Evolutionary conservation across 1,284 basidiomycete genomes (phyloP).

Genomic region (Cryptococcus sp.): DNA sequence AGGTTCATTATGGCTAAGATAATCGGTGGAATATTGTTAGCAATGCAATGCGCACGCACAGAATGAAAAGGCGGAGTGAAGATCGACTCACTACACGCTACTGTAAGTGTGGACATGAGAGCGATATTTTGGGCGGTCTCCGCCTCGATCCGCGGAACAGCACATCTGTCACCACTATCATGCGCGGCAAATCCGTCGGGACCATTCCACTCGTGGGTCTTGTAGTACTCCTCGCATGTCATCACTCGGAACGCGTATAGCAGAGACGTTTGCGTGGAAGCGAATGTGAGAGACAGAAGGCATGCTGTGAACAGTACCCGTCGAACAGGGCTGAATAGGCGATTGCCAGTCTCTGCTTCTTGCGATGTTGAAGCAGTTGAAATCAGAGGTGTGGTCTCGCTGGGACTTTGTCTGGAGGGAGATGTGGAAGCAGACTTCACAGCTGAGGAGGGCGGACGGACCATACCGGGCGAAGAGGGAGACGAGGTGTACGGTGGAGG

Average conservation of each 20-base stretch:
- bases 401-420: not conserved
- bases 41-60: no score
- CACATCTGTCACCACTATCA: constrained; percentile 24
- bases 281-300: constrained; percentile 42
- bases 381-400: constrained; percentile 8
- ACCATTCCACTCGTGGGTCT: constrained; percentile 21
- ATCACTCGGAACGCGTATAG: constrained; percentile 47
- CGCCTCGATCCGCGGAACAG: constrained; percentile 34
- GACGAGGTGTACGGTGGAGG: not conserved
- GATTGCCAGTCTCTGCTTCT: not conserved
- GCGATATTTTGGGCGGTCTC: constrained; percentile 35
- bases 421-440: not conserved
- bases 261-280: constrained; percentile 47
- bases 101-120: constrained; percentile 39
- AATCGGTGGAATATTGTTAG: no score
- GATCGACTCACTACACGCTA: constrained; percentile 30
- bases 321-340: constrained; percentile 30
- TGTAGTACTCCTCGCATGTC: constrained; percentile 49
- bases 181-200: no score
- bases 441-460: not conserved
- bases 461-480: not conserved
- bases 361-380: no score
- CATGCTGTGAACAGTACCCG: constrained; percentile 42
- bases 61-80: no score
- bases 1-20: constrained; percentile 44